Evolutionary conservation across 2,329 filamentous ascomycete species (phyloP).

Genomic region (Ceratocystis huliohia): DNA sequence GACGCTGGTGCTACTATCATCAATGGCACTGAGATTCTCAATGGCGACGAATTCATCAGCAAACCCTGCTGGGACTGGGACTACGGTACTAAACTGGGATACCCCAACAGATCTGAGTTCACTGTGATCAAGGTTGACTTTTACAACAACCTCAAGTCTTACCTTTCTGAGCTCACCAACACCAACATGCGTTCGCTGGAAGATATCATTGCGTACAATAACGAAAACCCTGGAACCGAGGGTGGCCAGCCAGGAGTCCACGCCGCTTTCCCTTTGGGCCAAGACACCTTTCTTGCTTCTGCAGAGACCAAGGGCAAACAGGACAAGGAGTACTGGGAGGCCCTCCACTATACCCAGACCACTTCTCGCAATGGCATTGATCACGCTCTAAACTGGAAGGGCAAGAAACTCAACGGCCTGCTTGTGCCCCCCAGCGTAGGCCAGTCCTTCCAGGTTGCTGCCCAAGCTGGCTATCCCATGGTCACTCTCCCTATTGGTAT

Average conservation of each 20-base stretch:
- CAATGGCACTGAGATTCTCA: constrained; percentile 56
- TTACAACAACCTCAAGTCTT: constrained; percentile 48
- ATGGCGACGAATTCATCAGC: constrained; percentile 48
- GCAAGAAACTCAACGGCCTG: constrained; percentile 42
- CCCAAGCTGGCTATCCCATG: constrained; percentile 63
- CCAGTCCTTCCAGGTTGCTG: constrained; percentile 55
- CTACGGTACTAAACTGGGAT: constrained; percentile 48
- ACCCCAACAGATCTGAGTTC: constrained; percentile 61
- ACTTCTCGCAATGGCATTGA: constrained; percentile 57
- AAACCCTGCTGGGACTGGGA: constrained; percentile 65
- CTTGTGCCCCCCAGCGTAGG: constrained; percentile 57
- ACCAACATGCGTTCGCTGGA: constrained; percentile 46
- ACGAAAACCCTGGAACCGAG: constrained; percentile 51
- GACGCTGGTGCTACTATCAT: constrained; percentile 53
- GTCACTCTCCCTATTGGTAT: constrained; percentile 55
- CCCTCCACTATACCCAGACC: constrained; percentile 47
- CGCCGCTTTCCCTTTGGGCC: constrained; percentile 56
- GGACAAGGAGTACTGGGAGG: constrained; percentile 55
- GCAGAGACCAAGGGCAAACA: constrained; percentile 46
- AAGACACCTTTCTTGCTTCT: constrained; percentile 56
- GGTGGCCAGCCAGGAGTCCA: constrained; percentile 46
- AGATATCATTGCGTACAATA: constrained; percentile 52
- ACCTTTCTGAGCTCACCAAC: constrained; percentile 50
- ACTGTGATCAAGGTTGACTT: constrained; percentile 61
- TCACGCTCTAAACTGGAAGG: constrained; percentile 40